Conservation (phyloP, 2,329 filamentous ascomycete genomes). For the Fusarium sp. region DNA sequence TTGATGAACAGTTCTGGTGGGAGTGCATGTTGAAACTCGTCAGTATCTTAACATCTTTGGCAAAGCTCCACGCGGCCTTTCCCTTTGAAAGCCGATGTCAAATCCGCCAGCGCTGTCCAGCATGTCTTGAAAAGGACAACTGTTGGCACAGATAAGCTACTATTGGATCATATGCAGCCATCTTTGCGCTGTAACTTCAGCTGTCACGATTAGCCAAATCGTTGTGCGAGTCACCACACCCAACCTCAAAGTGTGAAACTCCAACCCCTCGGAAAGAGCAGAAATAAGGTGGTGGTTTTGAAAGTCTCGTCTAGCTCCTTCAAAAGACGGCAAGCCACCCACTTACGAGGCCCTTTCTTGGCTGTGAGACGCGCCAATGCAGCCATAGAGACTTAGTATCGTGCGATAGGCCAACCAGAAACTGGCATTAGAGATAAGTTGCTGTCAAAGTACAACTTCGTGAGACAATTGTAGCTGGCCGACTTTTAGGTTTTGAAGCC, state of each 20-base stretch:
- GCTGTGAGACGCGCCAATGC: constrained; percentile 30
- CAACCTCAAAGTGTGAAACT: constrained; percentile 29
- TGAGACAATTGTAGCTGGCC: constrained; percentile 1
- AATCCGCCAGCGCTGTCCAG: constrained; percentile 8
- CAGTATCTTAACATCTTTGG: background rate
- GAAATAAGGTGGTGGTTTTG: background rate
- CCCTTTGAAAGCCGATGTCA: background rate
- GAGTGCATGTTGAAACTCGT: background rate
- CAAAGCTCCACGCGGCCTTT: constrained; percentile 24
- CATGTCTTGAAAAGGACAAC: constrained; percentile 10
- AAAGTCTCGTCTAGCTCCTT: background rate
- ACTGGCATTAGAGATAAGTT: constrained; percentile 9
- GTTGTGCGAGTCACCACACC: constrained; percentile 21
- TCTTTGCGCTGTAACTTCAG: constrained; percentile 11
- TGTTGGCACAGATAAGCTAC: background rate
- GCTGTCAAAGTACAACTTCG: constrained; percentile 20
- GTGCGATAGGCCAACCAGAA: background rate
- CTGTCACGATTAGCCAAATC: constrained; percentile 13
- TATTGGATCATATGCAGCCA: constrained; percentile 8
- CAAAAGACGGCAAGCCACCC: background rate
- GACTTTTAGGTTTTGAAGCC: constrained; percentile 3
- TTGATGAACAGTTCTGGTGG: constrained; percentile 1
- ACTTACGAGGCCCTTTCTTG: constrained; percentile 19
- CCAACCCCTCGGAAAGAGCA: constrained; percentile 6
- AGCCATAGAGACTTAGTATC: constrained; percentile 10